Percentiles rank a stretch among this genome's conserved stretches.
Conservation (phyloP, 768 basidiomycete genomes). For the Leccinum longicurvipes region DNA sequence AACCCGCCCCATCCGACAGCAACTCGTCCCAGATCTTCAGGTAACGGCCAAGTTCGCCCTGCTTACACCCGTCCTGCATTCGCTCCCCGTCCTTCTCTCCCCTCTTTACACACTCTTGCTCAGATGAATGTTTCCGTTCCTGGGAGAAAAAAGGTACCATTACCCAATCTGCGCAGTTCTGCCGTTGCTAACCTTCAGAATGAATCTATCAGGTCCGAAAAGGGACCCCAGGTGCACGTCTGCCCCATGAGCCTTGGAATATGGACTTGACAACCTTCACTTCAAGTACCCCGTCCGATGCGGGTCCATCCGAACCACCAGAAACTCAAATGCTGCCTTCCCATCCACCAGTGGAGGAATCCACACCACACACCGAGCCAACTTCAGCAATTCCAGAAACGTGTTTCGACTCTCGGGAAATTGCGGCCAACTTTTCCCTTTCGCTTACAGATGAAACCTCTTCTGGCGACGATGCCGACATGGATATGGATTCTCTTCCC, state of each 20-base stretch:
- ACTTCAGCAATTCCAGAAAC: slow-evolving; percentile 2
- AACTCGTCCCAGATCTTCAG: slow-evolving; percentile 32
- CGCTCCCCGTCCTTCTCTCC: slow-evolving; percentile 39
- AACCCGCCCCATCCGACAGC: background rate
- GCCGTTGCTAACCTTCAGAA: background rate
- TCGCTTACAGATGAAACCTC: slow-evolving; percentile 20
- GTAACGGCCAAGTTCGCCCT: slow-evolving; percentile 35
- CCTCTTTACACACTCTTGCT: slow-evolving; percentile 39
- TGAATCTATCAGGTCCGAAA: slow-evolving; percentile 33
- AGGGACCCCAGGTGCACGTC: slow-evolving; percentile 40
- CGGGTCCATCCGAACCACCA: slow-evolving; percentile 1
- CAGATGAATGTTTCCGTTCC: slow-evolving; percentile 35
- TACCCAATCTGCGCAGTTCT: background rate
- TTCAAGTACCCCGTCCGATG: background rate
- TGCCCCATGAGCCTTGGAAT: slow-evolving; percentile 44
- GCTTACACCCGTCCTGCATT: slow-evolving; percentile 44
- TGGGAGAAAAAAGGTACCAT: slow-evolving; percentile 34
- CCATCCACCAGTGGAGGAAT: background rate
- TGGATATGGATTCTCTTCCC: slow-evolving; percentile 33
- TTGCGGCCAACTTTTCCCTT: slow-evolving; percentile 3
- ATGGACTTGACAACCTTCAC: slow-evolving; percentile 19
- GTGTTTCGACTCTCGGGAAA: slow-evolving; percentile 7
- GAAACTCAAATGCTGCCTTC: background rate
- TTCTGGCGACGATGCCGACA: slow-evolving; percentile 25
- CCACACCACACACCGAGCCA: background rate